phyloP scores from a whole-genome alignment of 257 asterid genomes.

The Anisodus acutangulus region DNA sequence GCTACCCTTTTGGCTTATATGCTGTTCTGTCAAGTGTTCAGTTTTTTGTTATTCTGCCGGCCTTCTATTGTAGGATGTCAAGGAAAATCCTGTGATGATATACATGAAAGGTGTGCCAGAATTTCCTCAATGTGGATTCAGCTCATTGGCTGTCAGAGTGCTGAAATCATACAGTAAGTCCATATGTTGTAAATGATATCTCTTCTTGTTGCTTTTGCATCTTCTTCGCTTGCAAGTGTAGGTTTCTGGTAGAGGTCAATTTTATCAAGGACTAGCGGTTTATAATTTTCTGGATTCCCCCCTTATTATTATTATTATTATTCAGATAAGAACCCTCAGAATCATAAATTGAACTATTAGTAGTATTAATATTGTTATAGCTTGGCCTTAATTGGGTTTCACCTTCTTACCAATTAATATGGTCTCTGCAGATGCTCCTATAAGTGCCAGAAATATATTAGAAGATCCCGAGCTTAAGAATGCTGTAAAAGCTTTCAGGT shows the following conservation, averaged over 20 bases:
- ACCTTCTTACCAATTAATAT: slow-evolving; percentile 33
- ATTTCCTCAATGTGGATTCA: slow-evolving; percentile 92
- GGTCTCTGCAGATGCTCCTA: slow-evolving; percentile 65
- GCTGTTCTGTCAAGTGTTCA: neutral
- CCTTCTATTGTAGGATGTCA: slow-evolving; percentile 69
- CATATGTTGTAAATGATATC: neutral
- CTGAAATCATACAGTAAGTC: slow-evolving; percentile 80
- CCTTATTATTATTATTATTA: too few species aligned
- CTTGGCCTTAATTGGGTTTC: slow-evolving; percentile 14
- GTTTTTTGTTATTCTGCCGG: slow-evolving; percentile 33
- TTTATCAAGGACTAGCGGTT: too few species aligned
- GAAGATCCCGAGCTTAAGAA: slow-evolving; percentile 81
- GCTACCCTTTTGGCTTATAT: slow-evolving; percentile 16
- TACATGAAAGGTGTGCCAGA: slow-evolving; percentile 93
- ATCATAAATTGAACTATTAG: too few species aligned
- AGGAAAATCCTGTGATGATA: slow-evolving; percentile 94
- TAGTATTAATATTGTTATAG: too few species aligned
- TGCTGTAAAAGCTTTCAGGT: slow-evolving; percentile 89
- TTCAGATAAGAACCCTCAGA: too few species aligned
- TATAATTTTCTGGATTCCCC: too few species aligned
- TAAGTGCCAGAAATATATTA: slow-evolving; percentile 83
- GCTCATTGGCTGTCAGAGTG: slow-evolving; percentile 89
- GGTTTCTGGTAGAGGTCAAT: neutral
- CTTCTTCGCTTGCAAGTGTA: neutral
- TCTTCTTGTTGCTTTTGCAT: slow-evolving; percentile 10